Evolutionary conservation across 1,139 yeast species (phyloP), one percentile per base, ranked within the genome.

Genomic region (Debaryomyces nepalensis): DNA sequence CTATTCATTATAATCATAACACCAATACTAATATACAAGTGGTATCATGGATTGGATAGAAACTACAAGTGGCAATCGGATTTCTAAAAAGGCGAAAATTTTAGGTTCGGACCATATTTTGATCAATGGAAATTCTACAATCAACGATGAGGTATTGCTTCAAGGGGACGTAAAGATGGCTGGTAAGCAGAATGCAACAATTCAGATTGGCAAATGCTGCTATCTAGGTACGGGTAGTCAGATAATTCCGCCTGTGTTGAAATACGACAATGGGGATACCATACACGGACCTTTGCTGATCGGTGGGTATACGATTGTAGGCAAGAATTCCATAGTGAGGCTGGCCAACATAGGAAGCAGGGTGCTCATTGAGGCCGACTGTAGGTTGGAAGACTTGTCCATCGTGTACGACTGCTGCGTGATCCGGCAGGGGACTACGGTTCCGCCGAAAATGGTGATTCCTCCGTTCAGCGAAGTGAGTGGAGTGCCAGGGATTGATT

Each of bases 331-430:
- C 6, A 46, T 41, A 4, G 53, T 84, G 1, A 60, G 68, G 15
- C 72, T 75, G 61, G 78, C 77, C 2, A 68, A 64, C 34, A 72
- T 86, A 10, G 93, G 91, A 0, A 73, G 68, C 46, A 59, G 86
- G 40, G 86, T 85, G 22, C 49, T 66, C 7, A 65, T 86, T 4
- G 90, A 77, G 20, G 49, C 54, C 0, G 49, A 65, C 29, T 74
- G 79, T 45, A 38, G 44, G 0, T 48, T 78, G 18, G 68, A 77
- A 7, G 66, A 70, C 45, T 63, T 72, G 40, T 66, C 77, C 4
- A 71, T 81, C n/a, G 64, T 86, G 23, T 79, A 81, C 49, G 90
- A 84, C 52, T 81, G 87, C 51, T 83, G 82, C 29, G 55, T 79
- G 8, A 66, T 86, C 2, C 71, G 72, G 12, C 66, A 68, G 26